A percentile compares a stretch with the other conserved stretches of the same genome.
These are phyloP conservation scores for Physcomitrellopsis africana DNA, from an alignment of 225 moss, liverwort and hornwort genomes.

Conservation along the genomic window DNA sequence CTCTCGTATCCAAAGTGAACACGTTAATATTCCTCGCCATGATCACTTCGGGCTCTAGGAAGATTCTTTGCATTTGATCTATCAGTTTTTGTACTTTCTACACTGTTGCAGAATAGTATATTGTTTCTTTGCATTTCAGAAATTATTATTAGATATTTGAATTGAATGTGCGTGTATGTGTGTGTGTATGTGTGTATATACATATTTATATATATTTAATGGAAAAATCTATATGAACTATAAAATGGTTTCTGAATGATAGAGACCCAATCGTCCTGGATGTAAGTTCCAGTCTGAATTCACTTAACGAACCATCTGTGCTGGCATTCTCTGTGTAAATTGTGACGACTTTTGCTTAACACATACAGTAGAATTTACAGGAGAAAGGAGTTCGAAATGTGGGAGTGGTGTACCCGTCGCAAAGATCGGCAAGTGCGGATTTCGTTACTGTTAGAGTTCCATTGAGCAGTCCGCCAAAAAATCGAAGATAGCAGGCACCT, in stretches of 20 bases:
- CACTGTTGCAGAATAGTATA: not conserved
- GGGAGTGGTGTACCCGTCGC: constrained; percentile 67
- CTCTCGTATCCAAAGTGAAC: not conserved
- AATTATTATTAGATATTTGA: too few relatives aligned
- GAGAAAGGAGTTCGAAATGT: not conserved
- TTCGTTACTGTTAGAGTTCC: constrained; percentile 83
- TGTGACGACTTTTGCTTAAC: not conserved
- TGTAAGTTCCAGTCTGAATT: too few relatives aligned
- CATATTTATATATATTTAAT: not conserved
- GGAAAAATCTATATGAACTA: not conserved
- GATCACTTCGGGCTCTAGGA: not conserved
- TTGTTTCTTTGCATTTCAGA: too few relatives aligned
- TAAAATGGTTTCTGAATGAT: not conserved
- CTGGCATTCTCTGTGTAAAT: not conserved
- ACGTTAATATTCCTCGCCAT: not conserved
- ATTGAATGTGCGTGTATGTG: too few relatives aligned
- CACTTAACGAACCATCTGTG: too few relatives aligned
- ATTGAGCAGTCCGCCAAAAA: constrained; percentile 83
- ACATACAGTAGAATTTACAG: not conserved
- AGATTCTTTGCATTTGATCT: not conserved
- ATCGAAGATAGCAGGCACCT: constrained; percentile 70
- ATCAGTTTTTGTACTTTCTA: not conserved
- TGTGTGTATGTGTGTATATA: too few relatives aligned
- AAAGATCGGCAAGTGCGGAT: constrained; percentile 77
- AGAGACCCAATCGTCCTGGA: not conserved